Base-by-base conservation (phyloP, 768 basidiomycete species). In the Vararia minispora region DNA sequence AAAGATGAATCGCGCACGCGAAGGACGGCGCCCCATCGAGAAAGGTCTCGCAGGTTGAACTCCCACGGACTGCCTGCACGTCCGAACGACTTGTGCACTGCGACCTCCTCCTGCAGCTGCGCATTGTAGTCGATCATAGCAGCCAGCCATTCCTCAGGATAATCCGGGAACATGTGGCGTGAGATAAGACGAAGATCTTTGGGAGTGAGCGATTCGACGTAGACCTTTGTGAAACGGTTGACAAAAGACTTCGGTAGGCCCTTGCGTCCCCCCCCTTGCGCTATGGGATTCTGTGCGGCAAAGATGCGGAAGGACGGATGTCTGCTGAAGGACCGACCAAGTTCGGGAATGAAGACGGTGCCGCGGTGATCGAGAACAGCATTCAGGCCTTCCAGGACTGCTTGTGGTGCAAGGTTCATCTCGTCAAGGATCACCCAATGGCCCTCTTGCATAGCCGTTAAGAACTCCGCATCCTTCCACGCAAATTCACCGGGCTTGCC, bases 401-500 rank as follows among this genome's bases (percentile, higher is more conserved):
- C 81, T 53, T 99, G 94, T 22, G 94, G 88, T 0, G 94, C 94
- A 27, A 99, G 70, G 54, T 99, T 99, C 95, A 99, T 98, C 57
- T 99, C 95, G 54, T 99, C 95, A 8, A 99, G 71, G 5, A 99
- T 74, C 5, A 98, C 94, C 95, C 95, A 99, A 43, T 88, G 79
- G 1, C 95, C 95, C n/a, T 84, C 72, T 54, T 95, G 90, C 60
- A 99, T 61, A 1, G 95, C 92, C 41, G 73, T 76, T 28, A 99
- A 66, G 56, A 99, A 99, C 41, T 94, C 91, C 0, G 94, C 95
- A 46, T 98, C 90, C 58, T 82, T 88, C 95, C 95, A 99, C 2
- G 80, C 80, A 54, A 99, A 99, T 54, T 95, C 87, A 29, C 92
- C 94, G 3, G 88, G 75, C 12, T 67, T 64, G 31, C 91, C 91